Evolutionary conservation across 2,329 filamentous ascomycete genomes (phyloP).

Genomic region (Keithomyces neogunnii): DNA sequence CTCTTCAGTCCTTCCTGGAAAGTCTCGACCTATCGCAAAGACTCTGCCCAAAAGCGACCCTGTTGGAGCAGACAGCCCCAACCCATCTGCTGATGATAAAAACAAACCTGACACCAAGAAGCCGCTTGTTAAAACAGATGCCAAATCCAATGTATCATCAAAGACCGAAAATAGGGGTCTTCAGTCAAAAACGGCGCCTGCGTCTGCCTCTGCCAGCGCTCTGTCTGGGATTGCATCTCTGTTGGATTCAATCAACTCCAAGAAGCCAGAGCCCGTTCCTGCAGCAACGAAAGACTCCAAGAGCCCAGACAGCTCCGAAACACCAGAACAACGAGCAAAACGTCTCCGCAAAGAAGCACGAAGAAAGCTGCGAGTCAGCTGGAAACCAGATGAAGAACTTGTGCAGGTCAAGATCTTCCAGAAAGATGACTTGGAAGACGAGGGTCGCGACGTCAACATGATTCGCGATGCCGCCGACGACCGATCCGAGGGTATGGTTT

Average conservation of each 20-base stretch:
- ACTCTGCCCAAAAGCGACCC: constrained; percentile 28
- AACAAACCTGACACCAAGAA: constrained; percentile 21
- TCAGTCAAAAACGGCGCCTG: background rate
- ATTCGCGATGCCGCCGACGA: constrained; percentile 65
- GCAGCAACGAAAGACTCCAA: constrained; percentile 44
- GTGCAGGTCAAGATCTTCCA: constrained; percentile 61
- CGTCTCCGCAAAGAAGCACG: constrained; percentile 65
- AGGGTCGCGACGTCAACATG: constrained; percentile 58
- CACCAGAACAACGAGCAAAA: constrained; percentile 56
- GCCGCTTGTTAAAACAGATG: constrained; percentile 10
- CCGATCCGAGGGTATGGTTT: constrained; percentile 62
- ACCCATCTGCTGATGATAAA: constrained; percentile 22
- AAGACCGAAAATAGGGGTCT: constrained; percentile 22
- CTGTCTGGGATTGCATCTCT: constrained; percentile 46
- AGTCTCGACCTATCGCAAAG: constrained; percentile 36
- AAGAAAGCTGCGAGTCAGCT: constrained; percentile 60
- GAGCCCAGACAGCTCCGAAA: constrained; percentile 49
- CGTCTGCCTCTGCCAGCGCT: constrained; percentile 14
- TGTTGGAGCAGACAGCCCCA: constrained; percentile 15
- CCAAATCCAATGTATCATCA: constrained; percentile 10
- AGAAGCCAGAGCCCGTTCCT: constrained; percentile 28
- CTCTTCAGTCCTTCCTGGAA: constrained; percentile 38
- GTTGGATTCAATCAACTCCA: constrained; percentile 40
- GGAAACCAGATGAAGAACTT: constrained; percentile 59
- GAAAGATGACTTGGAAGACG: constrained; percentile 63